A percentile compares a stretch with the other conserved stretches of the same genome.
Evolutionary conservation across 305 asterid genomes (phyloP).

Genomic region (Fraxinus latifolia): DNA sequence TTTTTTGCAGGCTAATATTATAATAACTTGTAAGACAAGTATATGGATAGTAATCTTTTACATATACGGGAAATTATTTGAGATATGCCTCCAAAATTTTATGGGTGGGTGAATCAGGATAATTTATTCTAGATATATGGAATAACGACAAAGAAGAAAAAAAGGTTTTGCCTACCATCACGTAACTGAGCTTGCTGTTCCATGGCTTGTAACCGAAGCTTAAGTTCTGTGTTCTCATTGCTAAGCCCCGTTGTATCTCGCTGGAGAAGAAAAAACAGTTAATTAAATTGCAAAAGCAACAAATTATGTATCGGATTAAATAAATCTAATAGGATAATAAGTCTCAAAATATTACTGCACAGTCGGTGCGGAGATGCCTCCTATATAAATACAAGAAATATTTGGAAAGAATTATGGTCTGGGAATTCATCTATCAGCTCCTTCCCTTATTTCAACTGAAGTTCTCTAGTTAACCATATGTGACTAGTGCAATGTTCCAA

Average conservation of each 20-base stretch:
- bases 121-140: not conserved
- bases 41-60: not conserved
- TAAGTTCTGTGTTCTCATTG: conserved; percentile 82
- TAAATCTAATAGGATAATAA: not conserved
- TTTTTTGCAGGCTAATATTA: not conserved
- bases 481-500: not conserved
- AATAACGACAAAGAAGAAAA: not conserved
- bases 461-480: not conserved
- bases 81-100: not conserved
- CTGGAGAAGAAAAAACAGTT: conserved; percentile 36
- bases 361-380: not conserved
- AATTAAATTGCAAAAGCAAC: not conserved
- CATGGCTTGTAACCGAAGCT: conserved; percentile 88
- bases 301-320: not conserved
- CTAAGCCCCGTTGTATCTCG: conserved; percentile 75
- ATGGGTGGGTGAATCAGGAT: not conserved
- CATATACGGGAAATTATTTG: not conserved
- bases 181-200: conserved; percentile 95
- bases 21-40: not conserved
- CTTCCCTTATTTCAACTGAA: not conserved
- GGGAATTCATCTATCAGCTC: not conserved
- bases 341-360: not conserved
- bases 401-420: not conserved
- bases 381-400: not conserved
- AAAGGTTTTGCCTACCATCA: conserved; percentile 50